Evolutionary conservation across 2,329 filamentous ascomycete species (phyloP), one percentile per base, ranked within the genome.

Genomic region (Camillea tinctor): DNA sequence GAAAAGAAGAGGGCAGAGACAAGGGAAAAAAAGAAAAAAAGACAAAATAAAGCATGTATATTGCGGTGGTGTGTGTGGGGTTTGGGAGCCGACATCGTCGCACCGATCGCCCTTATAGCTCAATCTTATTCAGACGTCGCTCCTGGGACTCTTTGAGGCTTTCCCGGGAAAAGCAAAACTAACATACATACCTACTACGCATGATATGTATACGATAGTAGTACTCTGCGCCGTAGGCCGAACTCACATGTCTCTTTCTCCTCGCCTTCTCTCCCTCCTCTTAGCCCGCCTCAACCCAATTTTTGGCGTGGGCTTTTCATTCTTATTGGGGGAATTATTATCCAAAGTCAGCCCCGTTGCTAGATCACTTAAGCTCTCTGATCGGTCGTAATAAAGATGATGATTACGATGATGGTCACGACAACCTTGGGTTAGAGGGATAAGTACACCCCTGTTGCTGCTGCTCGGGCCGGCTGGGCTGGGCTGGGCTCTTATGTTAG

Each of bases 101-200:
- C 21, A 50, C 49, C 49, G 49, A 50, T 23, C 49, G 49, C 49
- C 21, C 21, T 50, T 50, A 21, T 21, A 50, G 49, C 80, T 23
- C 30, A 54, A 54, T 54, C 52, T 54, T 54, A 54, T 44, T 54
- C 52, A 54, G 52, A 54, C 52, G 52, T 54, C 52, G 52, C 30
- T 48, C 52, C 52, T 44, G 36, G 36, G 11, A n/a, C 36, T 44
- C 20, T 24, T n/a, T n/a, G n/a, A n/a, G 26, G 22, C 21, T 30
- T n/a, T 30, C 23, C 13, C 19, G 15, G 8, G 20, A 4, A 50
- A 36, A 30, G 15, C 52, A 54, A 20, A 21, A 54, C 13, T 13
- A 3, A 54, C 52, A 20, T 54, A 54, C 52, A 54, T 17, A 17
- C 36, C 7, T 11, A 17, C 36, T 40, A 40, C 4, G 9, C 36